phyloP scores from a whole-genome alignment of 2,329 filamentous ascomycete genomes.

The Myriosclerotinia curreyana region DNA sequence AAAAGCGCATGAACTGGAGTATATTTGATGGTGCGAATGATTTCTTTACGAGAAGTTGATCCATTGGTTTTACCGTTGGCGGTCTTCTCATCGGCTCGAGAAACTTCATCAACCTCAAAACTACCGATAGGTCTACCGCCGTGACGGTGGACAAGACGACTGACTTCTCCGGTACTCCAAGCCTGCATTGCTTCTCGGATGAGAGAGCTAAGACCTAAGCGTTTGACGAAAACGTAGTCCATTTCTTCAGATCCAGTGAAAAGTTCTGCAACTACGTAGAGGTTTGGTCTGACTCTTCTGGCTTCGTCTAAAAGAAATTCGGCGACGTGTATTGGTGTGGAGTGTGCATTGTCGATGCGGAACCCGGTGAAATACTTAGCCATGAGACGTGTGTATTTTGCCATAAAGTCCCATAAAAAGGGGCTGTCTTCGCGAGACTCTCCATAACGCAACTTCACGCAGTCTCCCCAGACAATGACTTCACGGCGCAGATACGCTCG shows the following conservation, averaged over 20 bases:
- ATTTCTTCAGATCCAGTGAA: constrained; percentile 95
- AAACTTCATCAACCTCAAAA: constrained; percentile 88
- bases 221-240: constrained; percentile 93
- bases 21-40: constrained; percentile 78
- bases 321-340: constrained; percentile 89
- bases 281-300: constrained; percentile 78
- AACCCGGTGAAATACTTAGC: constrained; percentile 95
- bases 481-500: constrained; percentile 93
- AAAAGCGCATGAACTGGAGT: constrained; percentile 89
- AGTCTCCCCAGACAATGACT: constrained; percentile 98
- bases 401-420: constrained; percentile 95
- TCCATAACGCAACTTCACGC: constrained; percentile 94
- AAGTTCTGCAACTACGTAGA: constrained; percentile 91
- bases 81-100: constrained; percentile 53
- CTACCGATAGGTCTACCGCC: constrained; percentile 93
- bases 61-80: constrained; percentile 37
- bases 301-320: constrained; percentile 94
- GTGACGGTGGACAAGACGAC: constrained; percentile 87
- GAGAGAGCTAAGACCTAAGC: constrained; percentile 83
- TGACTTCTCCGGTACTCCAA: constrained; percentile 92
- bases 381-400: constrained; percentile 83
- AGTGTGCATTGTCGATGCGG: constrained; percentile 97
- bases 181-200: constrained; percentile 98
- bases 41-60: constrained; percentile 40
- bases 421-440: constrained; percentile 77